Evolutionary conservation across 495 filamentous ascomycete species (phyloP).

Genomic region (Geopyxis carbonaria): DNA sequence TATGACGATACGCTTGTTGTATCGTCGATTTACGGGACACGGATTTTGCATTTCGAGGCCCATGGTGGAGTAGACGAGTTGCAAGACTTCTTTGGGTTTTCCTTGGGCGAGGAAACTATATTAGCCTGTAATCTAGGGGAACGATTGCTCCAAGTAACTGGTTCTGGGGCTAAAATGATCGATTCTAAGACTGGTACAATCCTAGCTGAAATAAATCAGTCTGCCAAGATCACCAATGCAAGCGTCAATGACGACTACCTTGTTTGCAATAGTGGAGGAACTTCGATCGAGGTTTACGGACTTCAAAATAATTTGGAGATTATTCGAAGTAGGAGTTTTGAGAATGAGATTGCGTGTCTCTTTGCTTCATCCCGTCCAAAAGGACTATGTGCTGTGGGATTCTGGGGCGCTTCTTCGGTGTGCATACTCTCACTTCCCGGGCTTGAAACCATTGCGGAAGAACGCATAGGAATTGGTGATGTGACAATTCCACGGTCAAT

Average conservation of each 20-base stretch:
- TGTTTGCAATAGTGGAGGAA: conserved; percentile 58
- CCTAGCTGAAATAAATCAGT: conserved; percentile 38
- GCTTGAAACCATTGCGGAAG: conserved; percentile 44
- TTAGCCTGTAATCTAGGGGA: conserved; percentile 45
- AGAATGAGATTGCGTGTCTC: conserved; percentile 61
- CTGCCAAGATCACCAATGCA: conserved; percentile 53
- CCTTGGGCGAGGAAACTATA: conserved; percentile 54
- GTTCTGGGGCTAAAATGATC: conserved; percentile 40
- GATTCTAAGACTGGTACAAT: conserved; percentile 55
- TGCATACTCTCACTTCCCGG: conserved; percentile 49
- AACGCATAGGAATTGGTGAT: conserved; percentile 35
- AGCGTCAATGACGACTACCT: conserved; percentile 52
- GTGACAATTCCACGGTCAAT: conserved; percentile 67
- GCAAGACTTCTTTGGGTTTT: conserved; percentile 50
- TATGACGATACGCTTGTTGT: conserved; percentile 54
- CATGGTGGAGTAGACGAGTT: conserved; percentile 77
- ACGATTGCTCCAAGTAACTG: conserved; percentile 62
- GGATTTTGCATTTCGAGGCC: conserved; percentile 58
- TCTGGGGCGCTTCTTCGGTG: conserved; percentile 62
- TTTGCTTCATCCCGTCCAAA: conserved; percentile 30
- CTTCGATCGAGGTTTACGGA: conserved; percentile 46
- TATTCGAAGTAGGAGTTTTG: conserved; percentile 40
- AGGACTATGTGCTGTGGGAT: conserved; percentile 54
- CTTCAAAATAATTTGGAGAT: conserved; percentile 41
- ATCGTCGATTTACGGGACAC: conserved; percentile 68